Conservation (phyloP, 140 eudicot species). For the Artemisia princeps region DNA sequence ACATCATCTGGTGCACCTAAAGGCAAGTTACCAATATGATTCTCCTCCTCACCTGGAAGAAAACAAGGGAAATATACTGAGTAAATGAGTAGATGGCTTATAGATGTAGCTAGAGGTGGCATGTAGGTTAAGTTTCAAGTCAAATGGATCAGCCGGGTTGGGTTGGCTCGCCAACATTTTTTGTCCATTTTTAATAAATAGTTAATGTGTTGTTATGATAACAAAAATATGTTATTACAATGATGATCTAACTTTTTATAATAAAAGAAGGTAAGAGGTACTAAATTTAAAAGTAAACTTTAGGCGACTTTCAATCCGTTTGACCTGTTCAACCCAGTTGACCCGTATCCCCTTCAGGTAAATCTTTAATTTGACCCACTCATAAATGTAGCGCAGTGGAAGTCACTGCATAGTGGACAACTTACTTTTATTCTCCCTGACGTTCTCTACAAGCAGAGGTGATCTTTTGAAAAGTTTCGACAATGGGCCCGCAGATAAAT, state of each 20-base stretch:
- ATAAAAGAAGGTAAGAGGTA: too few relatives aligned
- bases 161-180: background rate
- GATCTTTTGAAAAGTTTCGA: conserved; percentile 77
- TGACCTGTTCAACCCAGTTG: background rate
- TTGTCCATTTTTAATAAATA: background rate
- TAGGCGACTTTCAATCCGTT: conserved; percentile 5
- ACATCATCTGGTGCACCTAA: conserved; percentile 87
- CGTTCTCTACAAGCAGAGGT: conserved; percentile 39
- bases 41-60: conserved; percentile 43
- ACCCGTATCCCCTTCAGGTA: too few relatives aligned
- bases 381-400: background rate
- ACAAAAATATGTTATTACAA: background rate
- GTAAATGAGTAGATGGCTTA: conserved; percentile 1
- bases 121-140: background rate
- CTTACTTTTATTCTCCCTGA: conserved; percentile 32
- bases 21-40: conserved; percentile 40
- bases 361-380: background rate
- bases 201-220: background rate
- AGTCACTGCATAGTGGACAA: conserved; percentile 13
- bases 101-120: conserved; percentile 15
- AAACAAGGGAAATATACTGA: conserved; percentile 8
- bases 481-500: conserved; percentile 73
- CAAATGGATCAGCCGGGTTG: background rate
- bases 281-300: background rate
- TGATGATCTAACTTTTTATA: background rate